These are phyloP conservation scores for Ceratocystis cubensis DNA, from an alignment of 2,329 filamentous ascomycete species.

Conservation along the genomic window DNA sequence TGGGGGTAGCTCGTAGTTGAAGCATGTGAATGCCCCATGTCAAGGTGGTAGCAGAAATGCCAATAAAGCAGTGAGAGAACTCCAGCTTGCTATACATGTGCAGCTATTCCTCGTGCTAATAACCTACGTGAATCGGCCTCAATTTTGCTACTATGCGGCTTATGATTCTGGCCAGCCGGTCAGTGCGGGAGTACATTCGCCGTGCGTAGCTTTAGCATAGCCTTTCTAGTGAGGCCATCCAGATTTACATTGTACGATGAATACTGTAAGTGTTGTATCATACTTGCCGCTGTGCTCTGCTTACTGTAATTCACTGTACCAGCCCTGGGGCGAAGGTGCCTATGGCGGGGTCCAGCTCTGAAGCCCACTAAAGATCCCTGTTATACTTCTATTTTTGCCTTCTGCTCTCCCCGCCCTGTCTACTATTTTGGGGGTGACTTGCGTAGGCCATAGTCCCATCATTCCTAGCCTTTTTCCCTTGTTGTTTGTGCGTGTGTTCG, in stretches of 20 bases:
- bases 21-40: neutral
- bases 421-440: constrained; percentile 11
- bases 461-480: constrained; percentile 17
- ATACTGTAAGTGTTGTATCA: neutral
- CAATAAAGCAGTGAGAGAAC: too few species aligned
- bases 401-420: constrained; percentile 1
- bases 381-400: neutral
- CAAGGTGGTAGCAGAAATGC: neutral
- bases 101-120: neutral
- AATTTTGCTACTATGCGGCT: too few species aligned
- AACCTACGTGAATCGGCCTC: neutral
- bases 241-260: neutral
- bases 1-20: neutral
- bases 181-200: too few species aligned
- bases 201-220: neutral
- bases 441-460: neutral
- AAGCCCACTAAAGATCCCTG: constrained; percentile 14
- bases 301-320: neutral
- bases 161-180: too few species aligned
- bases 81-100: neutral
- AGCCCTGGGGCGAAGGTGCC: neutral
- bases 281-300: neutral
- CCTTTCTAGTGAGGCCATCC: neutral
- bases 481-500: constrained; percentile 11
- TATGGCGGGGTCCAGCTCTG: neutral